Evolutionary conservation across 108 stramenopile species (phyloP).

Genomic region (Pseudonitzschia multistriata): DNA sequence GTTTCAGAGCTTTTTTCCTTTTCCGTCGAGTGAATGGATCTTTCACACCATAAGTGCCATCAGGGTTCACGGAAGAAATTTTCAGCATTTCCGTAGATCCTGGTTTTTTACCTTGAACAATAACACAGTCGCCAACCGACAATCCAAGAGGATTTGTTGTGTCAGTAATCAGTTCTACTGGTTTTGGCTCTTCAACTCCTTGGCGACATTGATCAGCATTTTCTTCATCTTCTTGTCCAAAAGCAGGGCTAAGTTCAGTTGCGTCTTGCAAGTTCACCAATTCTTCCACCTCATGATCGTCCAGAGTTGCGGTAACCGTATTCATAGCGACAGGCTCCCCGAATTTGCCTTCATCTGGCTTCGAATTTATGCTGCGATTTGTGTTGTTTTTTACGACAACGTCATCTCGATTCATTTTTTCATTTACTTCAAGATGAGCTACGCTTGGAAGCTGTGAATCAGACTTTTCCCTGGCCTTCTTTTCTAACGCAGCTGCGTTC

Average conservation of each 20-base stretch:
- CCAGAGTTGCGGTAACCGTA: neutral
- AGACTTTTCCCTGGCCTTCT: too few relatives aligned
- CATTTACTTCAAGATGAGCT: too few relatives aligned
- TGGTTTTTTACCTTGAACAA: neutral
- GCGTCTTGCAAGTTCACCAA: neutral
- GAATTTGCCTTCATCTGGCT: too few relatives aligned
- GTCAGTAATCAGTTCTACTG: neutral
- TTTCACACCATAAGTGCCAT: neutral
- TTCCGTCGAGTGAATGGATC: neutral
- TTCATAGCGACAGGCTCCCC: too few relatives aligned
- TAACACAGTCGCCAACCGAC: neutral
- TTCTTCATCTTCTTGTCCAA: neutral
- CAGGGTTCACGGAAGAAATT: conserved; percentile 8
- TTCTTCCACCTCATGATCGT: neutral
- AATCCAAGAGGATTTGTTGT: neutral
- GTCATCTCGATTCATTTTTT: too few relatives aligned
- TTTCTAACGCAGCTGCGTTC: too few relatives aligned
- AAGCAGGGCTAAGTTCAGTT: neutral
- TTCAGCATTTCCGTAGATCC: neutral
- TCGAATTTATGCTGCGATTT: too few relatives aligned
- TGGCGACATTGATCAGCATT: neutral
- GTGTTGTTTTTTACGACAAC: too few relatives aligned
- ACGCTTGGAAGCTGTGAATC: too few relatives aligned
- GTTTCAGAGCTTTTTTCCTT: neutral
- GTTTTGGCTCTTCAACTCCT: neutral